phyloP scores from a whole-genome alignment of 1,284 basidiomycete genomes.

The Puccinia triticina region DNA sequence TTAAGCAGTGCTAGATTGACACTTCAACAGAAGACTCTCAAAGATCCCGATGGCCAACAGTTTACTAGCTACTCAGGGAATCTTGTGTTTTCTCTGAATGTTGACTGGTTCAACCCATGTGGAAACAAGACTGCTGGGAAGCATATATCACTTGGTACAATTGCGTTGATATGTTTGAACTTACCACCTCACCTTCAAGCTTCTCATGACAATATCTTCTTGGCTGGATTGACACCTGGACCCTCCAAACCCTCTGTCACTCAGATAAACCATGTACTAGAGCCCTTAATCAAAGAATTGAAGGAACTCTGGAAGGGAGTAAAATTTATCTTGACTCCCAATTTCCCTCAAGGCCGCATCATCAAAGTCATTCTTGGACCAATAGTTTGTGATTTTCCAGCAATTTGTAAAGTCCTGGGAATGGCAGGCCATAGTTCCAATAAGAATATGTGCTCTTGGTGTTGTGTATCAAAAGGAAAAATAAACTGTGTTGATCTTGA shows the following conservation, averaged over 20 bases:
- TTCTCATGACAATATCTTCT: slow-evolving; percentile 33
- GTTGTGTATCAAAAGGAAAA: neutral
- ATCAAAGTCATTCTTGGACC: slow-evolving; percentile 31
- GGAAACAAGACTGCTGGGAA: slow-evolving; percentile 40
- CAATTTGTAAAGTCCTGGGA: slow-evolving; percentile 22
- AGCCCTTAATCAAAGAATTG: slow-evolving; percentile 56
- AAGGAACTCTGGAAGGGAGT: neutral
- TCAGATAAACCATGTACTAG: slow-evolving; percentile 55
- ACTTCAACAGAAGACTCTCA: no score
- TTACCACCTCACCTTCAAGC: slow-evolving; percentile 15
- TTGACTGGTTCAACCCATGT: slow-evolving; percentile 48
- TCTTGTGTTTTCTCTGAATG: slow-evolving; percentile 19
- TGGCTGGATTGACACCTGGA: slow-evolving; percentile 45
- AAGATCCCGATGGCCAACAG: neutral
- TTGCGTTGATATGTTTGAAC: slow-evolving; percentile 29
- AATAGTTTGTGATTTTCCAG: slow-evolving; percentile 41
- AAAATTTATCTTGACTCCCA: neutral
- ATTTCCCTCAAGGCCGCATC: slow-evolving; percentile 5
- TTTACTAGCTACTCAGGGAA: slow-evolving; percentile 9
- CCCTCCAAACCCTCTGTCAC: slow-evolving; percentile 27
- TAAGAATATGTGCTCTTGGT: slow-evolving; percentile 18
- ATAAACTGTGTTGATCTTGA: neutral
- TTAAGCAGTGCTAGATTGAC: no score
- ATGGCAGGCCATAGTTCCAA: slow-evolving; percentile 36
- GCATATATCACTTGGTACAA: slow-evolving; percentile 25